These are phyloP conservation scores for Aspergillus incahuasiensis DNA, from an alignment of 495 filamentous ascomycete genomes.

Conservation along the genomic window DNA sequence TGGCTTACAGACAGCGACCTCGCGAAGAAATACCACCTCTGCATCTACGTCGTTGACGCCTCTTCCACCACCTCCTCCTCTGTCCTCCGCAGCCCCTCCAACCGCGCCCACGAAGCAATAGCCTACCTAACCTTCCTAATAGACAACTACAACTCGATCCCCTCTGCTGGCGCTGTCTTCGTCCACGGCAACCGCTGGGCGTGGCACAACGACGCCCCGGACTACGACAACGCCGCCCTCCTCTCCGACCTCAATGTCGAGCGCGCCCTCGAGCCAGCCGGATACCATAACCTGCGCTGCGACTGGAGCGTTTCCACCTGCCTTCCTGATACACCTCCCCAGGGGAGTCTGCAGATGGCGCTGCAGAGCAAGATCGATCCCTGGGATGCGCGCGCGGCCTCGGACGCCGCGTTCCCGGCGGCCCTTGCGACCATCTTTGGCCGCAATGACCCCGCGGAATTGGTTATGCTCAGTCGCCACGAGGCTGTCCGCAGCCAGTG, in stretches of 20 bases:
- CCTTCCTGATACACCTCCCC: slow-evolving; percentile 24
- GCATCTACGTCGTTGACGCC: slow-evolving; percentile 54
- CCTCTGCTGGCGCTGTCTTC: slow-evolving; percentile 42
- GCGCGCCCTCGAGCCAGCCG: slow-evolving; percentile 26
- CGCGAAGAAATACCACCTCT: slow-evolving; percentile 33
- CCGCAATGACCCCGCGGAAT: neutral
- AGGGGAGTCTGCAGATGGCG: slow-evolving; percentile 36
- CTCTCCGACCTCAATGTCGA: slow-evolving; percentile 30
- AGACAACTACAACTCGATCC: slow-evolving; percentile 59
- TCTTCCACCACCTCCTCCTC: slow-evolving; percentile 25
- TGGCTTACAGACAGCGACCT: slow-evolving; percentile 30
- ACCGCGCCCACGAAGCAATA: slow-evolving; percentile 66
- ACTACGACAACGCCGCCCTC: slow-evolving; percentile 39
- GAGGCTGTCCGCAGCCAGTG: slow-evolving; percentile 39
- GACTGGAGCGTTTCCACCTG: slow-evolving; percentile 44
- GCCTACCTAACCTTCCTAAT: slow-evolving; percentile 64
- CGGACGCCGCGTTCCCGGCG: slow-evolving; percentile 30
- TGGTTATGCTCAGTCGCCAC: slow-evolving; percentile 21
- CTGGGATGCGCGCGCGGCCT: slow-evolving; percentile 37
- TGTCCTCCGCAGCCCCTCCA: slow-evolving; percentile 52
- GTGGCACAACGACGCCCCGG: slow-evolving; percentile 42
- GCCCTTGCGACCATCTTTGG: slow-evolving; percentile 35
- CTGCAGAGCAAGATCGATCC: slow-evolving; percentile 32
- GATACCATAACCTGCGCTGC: slow-evolving; percentile 45
- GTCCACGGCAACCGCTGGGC: slow-evolving; percentile 40